phyloP scores from a whole-genome alignment of 2,329 filamentous ascomycete species.

The Penicillium sp. region DNA sequence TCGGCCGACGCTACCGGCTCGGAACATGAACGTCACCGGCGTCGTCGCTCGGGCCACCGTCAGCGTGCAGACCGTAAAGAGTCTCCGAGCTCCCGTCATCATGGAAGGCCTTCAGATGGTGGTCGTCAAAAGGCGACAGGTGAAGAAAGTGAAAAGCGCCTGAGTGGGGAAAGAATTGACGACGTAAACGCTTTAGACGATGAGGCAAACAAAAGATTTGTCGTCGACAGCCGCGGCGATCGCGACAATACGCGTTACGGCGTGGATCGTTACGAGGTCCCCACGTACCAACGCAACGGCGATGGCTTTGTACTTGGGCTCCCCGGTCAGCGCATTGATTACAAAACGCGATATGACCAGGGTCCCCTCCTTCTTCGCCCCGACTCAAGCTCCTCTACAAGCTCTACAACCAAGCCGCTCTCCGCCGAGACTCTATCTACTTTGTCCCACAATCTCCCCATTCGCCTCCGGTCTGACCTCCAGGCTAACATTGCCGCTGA shows the following conservation, averaged over 20 bases:
- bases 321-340: constrained; percentile 62
- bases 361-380: constrained; percentile 34
- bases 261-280: constrained; percentile 67
- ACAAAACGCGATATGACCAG: constrained; percentile 48
- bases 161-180: background rate
- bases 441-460: background rate
- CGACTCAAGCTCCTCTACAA: background rate
- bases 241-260: constrained; percentile 72
- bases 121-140: too few relatives aligned
- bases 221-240: constrained; percentile 74
- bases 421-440: background rate
- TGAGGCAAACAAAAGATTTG: constrained; percentile 40
- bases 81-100: background rate
- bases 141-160: background rate
- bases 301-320: constrained; percentile 69
- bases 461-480: background rate
- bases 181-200: background rate
- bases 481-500: background rate
- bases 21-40: constrained; percentile 14
- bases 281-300: constrained; percentile 67
- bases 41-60: constrained; percentile 21
- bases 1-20: constrained; percentile 20
- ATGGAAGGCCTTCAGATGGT: background rate
- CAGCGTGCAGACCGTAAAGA: background rate
- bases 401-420: background rate